These are phyloP conservation scores for Priceomyces carsonii DNA, from an alignment of 805 yeast species.

Conservation along the genomic window DNA sequence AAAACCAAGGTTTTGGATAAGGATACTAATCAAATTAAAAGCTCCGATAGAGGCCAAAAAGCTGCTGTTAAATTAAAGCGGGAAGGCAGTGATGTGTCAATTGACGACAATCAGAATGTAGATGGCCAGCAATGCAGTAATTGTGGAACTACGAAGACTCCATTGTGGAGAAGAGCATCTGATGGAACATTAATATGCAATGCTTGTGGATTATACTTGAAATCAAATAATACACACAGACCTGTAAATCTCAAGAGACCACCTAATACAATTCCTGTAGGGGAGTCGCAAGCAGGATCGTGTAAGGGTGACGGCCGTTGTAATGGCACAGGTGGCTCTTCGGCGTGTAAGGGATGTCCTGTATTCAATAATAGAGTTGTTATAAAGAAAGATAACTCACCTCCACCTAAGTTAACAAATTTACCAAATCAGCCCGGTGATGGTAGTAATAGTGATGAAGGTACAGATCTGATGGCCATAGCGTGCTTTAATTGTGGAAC, in stretches of 20 bases:
- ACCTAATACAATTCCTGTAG: conserved; percentile 48
- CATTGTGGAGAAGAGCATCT: conserved; percentile 59
- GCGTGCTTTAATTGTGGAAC: conserved; percentile 85
- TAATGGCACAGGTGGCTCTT: conserved; percentile 85
- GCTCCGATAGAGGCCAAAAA: no score
- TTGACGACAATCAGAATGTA: conserved; percentile 2
- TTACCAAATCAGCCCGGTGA: conserved; percentile 4
- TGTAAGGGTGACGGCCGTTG: conserved; percentile 80
- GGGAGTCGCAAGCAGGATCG: conserved; percentile 49
- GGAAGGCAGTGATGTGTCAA: background rate
- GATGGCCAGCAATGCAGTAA: conserved; percentile 52
- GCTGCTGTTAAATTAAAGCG: background rate
- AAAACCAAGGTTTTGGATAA: no score
- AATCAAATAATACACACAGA: conserved; percentile 61
- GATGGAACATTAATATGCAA: conserved; percentile 58
- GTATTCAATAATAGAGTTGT: conserved; percentile 72
- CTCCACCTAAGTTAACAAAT: background rate
- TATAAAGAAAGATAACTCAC: conserved; percentile 18
- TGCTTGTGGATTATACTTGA: conserved; percentile 60
- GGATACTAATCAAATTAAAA: no score
- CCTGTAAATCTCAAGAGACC: conserved; percentile 67
- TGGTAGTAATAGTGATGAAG: conserved; percentile 14
- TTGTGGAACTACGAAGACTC: conserved; percentile 58
- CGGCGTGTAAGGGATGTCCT: conserved; percentile 81
- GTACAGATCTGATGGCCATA: conserved; percentile 51